Conservation (phyloP, 306 rosid species). For the Cucumis hystrix region DNA sequence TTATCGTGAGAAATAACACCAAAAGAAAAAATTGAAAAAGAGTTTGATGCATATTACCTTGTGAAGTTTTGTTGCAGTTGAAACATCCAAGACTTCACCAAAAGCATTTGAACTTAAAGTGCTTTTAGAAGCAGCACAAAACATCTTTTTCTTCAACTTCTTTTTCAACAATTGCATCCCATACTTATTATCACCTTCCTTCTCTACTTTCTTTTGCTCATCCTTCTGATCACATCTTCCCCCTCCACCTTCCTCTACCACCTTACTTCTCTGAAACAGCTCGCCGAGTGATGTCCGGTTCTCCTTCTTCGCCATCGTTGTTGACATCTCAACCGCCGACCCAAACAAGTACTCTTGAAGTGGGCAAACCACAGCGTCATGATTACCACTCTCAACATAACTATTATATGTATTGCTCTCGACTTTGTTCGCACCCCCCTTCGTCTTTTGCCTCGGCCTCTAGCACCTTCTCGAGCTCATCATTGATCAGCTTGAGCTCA, state of each 20-base stretch:
- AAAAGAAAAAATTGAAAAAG: background rate
- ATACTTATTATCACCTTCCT: slow-evolving; percentile 50
- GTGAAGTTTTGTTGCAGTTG: slow-evolving; percentile 46
- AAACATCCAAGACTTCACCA: slow-evolving; percentile 31
- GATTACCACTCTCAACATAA: slow-evolving; percentile 5
- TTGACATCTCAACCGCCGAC: slow-evolving; percentile 53
- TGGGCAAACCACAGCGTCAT: slow-evolving; percentile 37
- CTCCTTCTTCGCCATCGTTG: slow-evolving; percentile 55
- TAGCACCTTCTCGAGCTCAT: slow-evolving; percentile 76
- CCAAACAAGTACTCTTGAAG: slow-evolving; percentile 79
- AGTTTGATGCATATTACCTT: slow-evolving; percentile 35
- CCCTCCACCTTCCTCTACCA: slow-evolving; percentile 37
- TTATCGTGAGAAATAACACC: background rate
- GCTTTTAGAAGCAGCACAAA: slow-evolving; percentile 36
- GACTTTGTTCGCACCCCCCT: slow-evolving; percentile 38
- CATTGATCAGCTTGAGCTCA: slow-evolving; percentile 72
- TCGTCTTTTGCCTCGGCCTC: slow-evolving; percentile 65
- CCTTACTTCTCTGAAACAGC: slow-evolving; percentile 55
- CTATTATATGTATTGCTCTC: slow-evolving; percentile 17
- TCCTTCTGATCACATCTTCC: slow-evolving; percentile 26
- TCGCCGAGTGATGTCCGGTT: slow-evolving; percentile 64
- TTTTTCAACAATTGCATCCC: slow-evolving; percentile 51
- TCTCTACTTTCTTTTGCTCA: slow-evolving; percentile 32
- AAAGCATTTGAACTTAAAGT: slow-evolving; percentile 16
- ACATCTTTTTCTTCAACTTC: slow-evolving; percentile 53